Evolutionary conservation across 202 grass and related monocot genomes (phyloP), one percentile per base, ranked within the genome.

Genomic region (Panicum virgatum): DNA sequence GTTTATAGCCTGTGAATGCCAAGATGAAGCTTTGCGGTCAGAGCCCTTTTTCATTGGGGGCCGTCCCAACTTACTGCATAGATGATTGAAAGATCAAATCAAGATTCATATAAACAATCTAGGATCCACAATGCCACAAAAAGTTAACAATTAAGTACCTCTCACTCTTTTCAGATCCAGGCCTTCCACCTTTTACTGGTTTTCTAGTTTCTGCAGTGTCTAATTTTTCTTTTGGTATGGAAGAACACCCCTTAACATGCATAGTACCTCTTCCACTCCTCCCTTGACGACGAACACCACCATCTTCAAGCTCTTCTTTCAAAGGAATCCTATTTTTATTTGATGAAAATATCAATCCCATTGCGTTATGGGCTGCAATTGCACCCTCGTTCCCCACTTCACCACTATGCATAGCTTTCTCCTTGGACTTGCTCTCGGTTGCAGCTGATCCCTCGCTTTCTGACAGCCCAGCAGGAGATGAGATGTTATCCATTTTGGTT

Each of bases 221-320:
- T 47, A 90, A 11, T 84, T 87, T 94, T 82, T 89, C 87, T 87
- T 87, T 94, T 19, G 77, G 69, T 83, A 92, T 67, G n/a, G 67
- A 57, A 75, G 75, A 73, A 57, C 89, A 83, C 34, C 82, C 73
- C 45, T 92, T 93, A 51, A 85, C 66, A 66, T 87, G 79, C 58
- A 86, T 58, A 66, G 69, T 82, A 45, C 89, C 83, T 73, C 89
- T 94, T 82, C 89, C 75, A 58, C 85, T 93, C 63, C 94, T 92
- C 19, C 91, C 94, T 40, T 89, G 89, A 58, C 87, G 88, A 43
- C 75, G 78, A 63, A 90, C 85, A 83, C 86, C 63, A 36, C 81
- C 87, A 88, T 86, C 82, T 85, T 87, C 83, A 66, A 90, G 76
- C 54, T 92, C 91, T 90, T 94, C 91, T 89, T 94, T 97, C 66